These are phyloP conservation scores for Thelonectria rubi DNA, from an alignment of 2,329 filamentous ascomycete species.

Conservation along the genomic window DNA sequence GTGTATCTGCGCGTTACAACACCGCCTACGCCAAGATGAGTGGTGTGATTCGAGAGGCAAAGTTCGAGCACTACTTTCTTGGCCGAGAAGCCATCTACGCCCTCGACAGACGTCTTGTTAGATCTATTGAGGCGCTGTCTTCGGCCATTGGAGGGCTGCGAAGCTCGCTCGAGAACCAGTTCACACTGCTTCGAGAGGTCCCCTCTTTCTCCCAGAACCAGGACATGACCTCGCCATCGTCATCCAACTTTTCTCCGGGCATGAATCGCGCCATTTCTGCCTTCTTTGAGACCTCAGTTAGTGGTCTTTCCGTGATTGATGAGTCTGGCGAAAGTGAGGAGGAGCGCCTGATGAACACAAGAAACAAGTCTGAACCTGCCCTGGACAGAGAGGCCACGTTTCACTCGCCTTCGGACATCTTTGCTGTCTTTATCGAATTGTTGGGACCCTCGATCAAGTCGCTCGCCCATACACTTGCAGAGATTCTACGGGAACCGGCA, in stretches of 20 bases:
- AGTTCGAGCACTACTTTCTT: slow-evolving; percentile 85
- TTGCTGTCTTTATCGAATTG: slow-evolving; percentile 86
- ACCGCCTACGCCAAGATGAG: slow-evolving; percentile 75
- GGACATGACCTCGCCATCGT: slow-evolving; percentile 28
- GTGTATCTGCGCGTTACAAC: slow-evolving; percentile 70
- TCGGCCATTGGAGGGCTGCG: slow-evolving; percentile 91
- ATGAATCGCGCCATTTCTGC: slow-evolving; percentile 43
- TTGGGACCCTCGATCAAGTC: slow-evolving; percentile 97
- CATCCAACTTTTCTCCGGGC: slow-evolving; percentile 37
- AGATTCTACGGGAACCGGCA: slow-evolving; percentile 87
- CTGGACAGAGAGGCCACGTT: slow-evolving; percentile 51
- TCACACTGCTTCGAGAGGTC: slow-evolving; percentile 17
- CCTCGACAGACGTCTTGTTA: slow-evolving; percentile 81
- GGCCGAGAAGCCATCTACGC: slow-evolving; percentile 82
- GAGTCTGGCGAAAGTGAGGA: slow-evolving; percentile 68
- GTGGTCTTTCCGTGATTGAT: slow-evolving; percentile 68
- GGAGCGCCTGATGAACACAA: slow-evolving; percentile 48
- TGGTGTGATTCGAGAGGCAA: slow-evolving; percentile 83
- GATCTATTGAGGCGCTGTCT: slow-evolving; percentile 83
- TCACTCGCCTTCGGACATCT: slow-evolving; percentile 81
- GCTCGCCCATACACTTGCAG: slow-evolving; percentile 87
- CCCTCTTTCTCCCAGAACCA: background rate
- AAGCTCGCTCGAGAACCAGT: slow-evolving; percentile 60
- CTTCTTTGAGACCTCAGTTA: slow-evolving; percentile 52
- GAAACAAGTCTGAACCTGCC: slow-evolving; percentile 44